Conservation (phyloP, 352 stramenopile genomes). For the Globisporangium acanthophoron region DNA sequence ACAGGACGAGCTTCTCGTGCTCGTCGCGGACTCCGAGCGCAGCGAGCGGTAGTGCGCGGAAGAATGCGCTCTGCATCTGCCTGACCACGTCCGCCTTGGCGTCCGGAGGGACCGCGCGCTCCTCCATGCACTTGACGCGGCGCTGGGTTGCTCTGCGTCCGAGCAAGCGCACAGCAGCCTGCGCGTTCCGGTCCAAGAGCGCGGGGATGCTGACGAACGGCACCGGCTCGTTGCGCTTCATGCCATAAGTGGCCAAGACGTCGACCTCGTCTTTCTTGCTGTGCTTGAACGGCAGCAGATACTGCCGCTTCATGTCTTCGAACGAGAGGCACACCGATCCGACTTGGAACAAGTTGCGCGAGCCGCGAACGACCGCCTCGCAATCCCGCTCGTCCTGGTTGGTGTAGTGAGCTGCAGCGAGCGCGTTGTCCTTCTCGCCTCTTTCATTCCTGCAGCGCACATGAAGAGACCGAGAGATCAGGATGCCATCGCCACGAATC, state of each 20-base stretch:
- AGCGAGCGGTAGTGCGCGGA: slow-evolving; percentile 31
- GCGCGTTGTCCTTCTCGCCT: background rate
- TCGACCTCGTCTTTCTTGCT: slow-evolving; percentile 27
- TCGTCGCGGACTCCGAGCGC: slow-evolving; percentile 32
- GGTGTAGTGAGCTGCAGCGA: background rate
- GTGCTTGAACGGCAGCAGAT: slow-evolving; percentile 61
- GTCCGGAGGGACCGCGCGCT: slow-evolving; percentile 28
- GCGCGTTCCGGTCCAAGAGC: slow-evolving; percentile 10
- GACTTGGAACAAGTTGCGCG: slow-evolving; percentile 28
- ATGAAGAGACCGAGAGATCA: background rate
- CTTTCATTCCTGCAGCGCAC: background rate
- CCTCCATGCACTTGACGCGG: slow-evolving; percentile 37
- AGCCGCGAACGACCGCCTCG: background rate
- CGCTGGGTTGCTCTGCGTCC: slow-evolving; percentile 28
- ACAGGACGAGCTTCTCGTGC: slow-evolving; percentile 23
- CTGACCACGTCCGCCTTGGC: slow-evolving; percentile 23
- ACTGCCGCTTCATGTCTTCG: slow-evolving; percentile 70
- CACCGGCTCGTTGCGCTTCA: slow-evolving; percentile 25
- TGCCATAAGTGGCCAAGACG: slow-evolving; percentile 39
- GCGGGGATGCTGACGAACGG: slow-evolving; percentile 24
- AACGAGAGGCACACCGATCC: slow-evolving; percentile 57
- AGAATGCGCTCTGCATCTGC: slow-evolving; percentile 48
- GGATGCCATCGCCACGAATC: background rate
- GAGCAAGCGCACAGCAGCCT: slow-evolving; percentile 21
- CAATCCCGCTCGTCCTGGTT: slow-evolving; percentile 1